Evolutionary conservation across 306 rosid species (phyloP).

Genomic region (Malus asiatica): DNA sequence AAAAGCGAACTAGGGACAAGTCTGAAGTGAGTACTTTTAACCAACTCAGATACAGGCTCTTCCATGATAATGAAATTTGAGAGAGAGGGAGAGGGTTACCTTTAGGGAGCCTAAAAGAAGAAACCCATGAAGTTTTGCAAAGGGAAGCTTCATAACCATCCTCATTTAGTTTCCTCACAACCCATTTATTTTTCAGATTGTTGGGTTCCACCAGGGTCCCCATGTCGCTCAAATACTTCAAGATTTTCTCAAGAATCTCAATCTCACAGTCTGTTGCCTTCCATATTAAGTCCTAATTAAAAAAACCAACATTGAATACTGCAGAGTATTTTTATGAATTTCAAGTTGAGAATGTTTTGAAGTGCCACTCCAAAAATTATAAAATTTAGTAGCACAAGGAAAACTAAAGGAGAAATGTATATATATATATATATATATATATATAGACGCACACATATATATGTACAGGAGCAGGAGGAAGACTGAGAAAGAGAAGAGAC

Average conservation of each 20-base stretch:
- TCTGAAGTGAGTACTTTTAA: no score
- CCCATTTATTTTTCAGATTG: slow-evolving; percentile 19
- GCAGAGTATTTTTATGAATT: not conserved
- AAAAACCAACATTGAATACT: no score
- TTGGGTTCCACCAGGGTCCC: not conserved
- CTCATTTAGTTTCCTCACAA: slow-evolving; percentile 25
- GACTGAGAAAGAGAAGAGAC: not conserved
- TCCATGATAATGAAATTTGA: no score
- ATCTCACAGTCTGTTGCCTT: slow-evolving; percentile 17
- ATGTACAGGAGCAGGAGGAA: no score
- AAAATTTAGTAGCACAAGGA: not conserved
- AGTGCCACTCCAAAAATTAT: no score
- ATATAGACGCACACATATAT: no score
- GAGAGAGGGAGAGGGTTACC: slow-evolving; percentile 1
- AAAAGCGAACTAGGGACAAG: no score
- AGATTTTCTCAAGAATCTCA: slow-evolving; percentile 26
- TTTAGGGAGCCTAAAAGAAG: slow-evolving; percentile 4
- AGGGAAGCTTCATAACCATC: slow-evolving; percentile 43
- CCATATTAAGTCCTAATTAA: slow-evolving; percentile 20
- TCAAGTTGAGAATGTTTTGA: no score
- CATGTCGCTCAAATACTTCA: slow-evolving; percentile 10
- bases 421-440: no score
- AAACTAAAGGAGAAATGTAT: not conserved
- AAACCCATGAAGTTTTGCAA: slow-evolving; percentile 37
- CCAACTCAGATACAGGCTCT: no score